Percentiles rank a stretch among this genome's conserved stretches.
phyloP scores from a whole-genome alignment of 805 yeast genomes.

The Suhomyces sp. region DNA sequence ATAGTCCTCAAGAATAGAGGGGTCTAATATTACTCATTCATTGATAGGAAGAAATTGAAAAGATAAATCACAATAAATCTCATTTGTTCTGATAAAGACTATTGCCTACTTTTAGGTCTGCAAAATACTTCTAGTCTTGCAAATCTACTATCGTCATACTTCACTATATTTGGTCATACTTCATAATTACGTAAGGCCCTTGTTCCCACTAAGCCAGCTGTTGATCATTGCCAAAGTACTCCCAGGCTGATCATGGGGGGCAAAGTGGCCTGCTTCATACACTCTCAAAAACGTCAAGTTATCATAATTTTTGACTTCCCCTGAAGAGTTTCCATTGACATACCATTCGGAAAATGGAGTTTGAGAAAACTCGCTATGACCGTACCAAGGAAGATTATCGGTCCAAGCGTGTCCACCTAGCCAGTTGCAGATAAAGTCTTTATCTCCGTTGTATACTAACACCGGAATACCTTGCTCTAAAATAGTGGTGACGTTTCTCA shows the following conservation, averaged over 20 bases:
- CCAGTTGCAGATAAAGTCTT: constrained; percentile 23
- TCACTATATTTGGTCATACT: no score
- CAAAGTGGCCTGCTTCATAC: not conserved
- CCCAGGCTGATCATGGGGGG: not conserved
- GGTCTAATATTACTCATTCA: no score
- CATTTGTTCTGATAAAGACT: no score
- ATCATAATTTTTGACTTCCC: not conserved
- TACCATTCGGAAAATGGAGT: not conserved
- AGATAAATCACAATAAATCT: no score
- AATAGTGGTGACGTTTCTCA: constrained; percentile 31
- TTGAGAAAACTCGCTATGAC: not conserved
- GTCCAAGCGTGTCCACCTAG: not conserved
- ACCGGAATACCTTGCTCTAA: constrained; percentile 39
- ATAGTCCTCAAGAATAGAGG: no score
- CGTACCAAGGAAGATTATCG: not conserved
- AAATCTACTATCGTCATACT: no score
- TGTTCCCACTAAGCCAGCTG: not conserved
- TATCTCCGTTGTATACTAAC: constrained; percentile 43
- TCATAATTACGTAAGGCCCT: not conserved
- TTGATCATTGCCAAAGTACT: not conserved
- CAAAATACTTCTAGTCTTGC: no score
- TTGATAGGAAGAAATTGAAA: no score
- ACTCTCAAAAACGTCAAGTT: not conserved
- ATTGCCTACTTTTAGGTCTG: no score
- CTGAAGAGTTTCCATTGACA: not conserved